Conservation (phyloP, 176 grass and related monocot species). For the Cenchrus fungigraminus region DNA sequence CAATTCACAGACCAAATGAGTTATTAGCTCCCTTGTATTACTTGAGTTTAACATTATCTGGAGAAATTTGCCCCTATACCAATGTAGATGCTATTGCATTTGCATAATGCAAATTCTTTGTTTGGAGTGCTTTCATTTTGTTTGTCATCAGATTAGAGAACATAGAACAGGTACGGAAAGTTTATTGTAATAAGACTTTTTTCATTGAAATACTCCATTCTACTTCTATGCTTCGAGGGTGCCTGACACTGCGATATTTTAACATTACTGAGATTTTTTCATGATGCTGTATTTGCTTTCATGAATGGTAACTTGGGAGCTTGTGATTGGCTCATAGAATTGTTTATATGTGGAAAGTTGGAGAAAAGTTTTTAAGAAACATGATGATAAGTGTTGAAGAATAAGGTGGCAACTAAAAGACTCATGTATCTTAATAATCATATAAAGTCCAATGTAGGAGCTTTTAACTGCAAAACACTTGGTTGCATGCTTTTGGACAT, state of each 20-base stretch:
- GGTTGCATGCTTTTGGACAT: neutral
- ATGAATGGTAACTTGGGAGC: neutral
- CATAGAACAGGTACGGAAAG: neutral
- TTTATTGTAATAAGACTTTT: neutral
- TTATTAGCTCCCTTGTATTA: neutral
- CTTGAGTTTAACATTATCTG: neutral
- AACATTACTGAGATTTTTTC: neutral
- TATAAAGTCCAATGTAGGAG: neutral
- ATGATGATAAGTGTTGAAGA: neutral
- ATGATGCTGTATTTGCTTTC: neutral
- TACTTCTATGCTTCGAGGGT: conserved; percentile 4
- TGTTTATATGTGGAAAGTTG: neutral
- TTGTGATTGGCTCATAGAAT: neutral
- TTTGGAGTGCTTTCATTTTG: neutral
- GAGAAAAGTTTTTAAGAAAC: neutral
- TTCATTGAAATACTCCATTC: neutral
- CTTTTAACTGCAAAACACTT: neutral
- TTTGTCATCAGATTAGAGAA: neutral
- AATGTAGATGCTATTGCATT: neutral
- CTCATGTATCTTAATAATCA: neutral
- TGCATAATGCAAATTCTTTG: neutral
- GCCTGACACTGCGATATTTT: neutral
- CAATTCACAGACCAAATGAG: neutral
- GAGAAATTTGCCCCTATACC: neutral
- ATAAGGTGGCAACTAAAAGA: neutral